A percentile compares a stretch with the other conserved stretches of the same genome.
phyloP scores from a whole-genome alignment of 2,329 filamentous ascomycete species.

The Bipolaris zeicola region DNA sequence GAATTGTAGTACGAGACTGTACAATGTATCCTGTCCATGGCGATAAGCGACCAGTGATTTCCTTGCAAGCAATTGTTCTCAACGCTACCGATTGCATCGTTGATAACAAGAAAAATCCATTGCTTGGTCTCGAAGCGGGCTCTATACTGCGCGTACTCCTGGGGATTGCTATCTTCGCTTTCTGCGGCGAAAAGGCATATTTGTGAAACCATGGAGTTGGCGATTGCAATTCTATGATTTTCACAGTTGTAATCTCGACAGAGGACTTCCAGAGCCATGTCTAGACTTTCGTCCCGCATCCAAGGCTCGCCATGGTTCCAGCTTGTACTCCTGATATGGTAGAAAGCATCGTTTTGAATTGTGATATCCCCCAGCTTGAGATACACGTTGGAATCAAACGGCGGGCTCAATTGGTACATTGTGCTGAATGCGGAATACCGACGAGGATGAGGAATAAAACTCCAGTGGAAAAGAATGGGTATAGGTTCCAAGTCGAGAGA shows the following conservation, averaged over 20 bases:
- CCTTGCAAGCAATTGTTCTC: slow-evolving; percentile 13
- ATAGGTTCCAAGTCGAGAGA: background rate
- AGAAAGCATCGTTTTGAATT: slow-evolving; percentile 21
- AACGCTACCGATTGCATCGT: slow-evolving; percentile 23
- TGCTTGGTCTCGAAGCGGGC: slow-evolving; percentile 18
- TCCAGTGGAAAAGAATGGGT: background rate
- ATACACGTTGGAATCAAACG: slow-evolving; percentile 14
- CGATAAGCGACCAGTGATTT: slow-evolving; percentile 32
- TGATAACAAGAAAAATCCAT: slow-evolving; percentile 36
- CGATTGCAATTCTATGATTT: slow-evolving; percentile 21
- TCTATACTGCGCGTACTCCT: slow-evolving; percentile 14
- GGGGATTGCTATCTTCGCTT: slow-evolving; percentile 1
- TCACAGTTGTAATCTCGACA: slow-evolving; percentile 11
- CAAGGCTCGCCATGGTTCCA: slow-evolving; percentile 1
- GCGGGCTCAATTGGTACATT: background rate
- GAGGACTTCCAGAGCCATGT: slow-evolving; percentile 28
- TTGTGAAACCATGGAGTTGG: slow-evolving; percentile 21
- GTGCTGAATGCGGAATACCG: slow-evolving; percentile 12
- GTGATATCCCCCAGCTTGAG: slow-evolving; percentile 17
- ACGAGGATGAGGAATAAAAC: slow-evolving; percentile 12
- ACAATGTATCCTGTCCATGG: slow-evolving; percentile 15
- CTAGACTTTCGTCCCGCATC: slow-evolving; percentile 28
- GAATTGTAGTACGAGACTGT: slow-evolving; percentile 28
- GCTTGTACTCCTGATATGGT: slow-evolving; percentile 7
- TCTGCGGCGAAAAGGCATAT: slow-evolving; percentile 12